phyloP scores from a whole-genome alignment of 495 filamentous ascomycete genomes.

The Hypoxylon lenormandii region DNA sequence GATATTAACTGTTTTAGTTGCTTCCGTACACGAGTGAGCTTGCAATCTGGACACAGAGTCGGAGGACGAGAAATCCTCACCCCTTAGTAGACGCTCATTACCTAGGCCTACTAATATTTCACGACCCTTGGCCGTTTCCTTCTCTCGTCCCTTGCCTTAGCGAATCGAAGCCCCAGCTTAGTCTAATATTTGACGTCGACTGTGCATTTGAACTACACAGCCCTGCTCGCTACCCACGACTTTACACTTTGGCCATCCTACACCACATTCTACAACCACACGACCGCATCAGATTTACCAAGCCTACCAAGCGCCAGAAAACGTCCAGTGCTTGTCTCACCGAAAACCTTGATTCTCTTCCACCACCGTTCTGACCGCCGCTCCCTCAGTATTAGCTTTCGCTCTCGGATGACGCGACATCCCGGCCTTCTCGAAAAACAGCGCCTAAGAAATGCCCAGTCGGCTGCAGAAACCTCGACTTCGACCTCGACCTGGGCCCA shows the following conservation, averaged over 20 bases:
- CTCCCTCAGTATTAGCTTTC: background rate
- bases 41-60: conserved; percentile 18
- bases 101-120: conserved; percentile 1
- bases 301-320: conserved; percentile 20
- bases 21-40: conserved; percentile 15
- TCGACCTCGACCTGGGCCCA: conserved; percentile 48
- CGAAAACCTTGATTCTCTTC: background rate
- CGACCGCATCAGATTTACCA: conserved; percentile 10
- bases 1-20: conserved; percentile 9
- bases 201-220: conserved; percentile 28
- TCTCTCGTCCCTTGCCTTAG: conserved; percentile 14
- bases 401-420: conserved; percentile 5
- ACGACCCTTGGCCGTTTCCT: conserved; percentile 2
- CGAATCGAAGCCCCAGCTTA: conserved; percentile 17
- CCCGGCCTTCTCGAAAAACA: background rate
- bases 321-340: background rate
- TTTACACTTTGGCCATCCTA: conserved; percentile 2
- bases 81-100: conserved; percentile 6
- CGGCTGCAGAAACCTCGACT: conserved; percentile 52
- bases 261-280: background rate
- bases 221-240: background rate
- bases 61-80: conserved; percentile 15
- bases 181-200: conserved; percentile 14
- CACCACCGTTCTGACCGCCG: background rate
- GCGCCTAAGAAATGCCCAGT: conserved; percentile 57